Evolutionary conservation across 2,329 filamentous ascomycete species (phyloP).

Genomic region (Capronia epimyces): DNA sequence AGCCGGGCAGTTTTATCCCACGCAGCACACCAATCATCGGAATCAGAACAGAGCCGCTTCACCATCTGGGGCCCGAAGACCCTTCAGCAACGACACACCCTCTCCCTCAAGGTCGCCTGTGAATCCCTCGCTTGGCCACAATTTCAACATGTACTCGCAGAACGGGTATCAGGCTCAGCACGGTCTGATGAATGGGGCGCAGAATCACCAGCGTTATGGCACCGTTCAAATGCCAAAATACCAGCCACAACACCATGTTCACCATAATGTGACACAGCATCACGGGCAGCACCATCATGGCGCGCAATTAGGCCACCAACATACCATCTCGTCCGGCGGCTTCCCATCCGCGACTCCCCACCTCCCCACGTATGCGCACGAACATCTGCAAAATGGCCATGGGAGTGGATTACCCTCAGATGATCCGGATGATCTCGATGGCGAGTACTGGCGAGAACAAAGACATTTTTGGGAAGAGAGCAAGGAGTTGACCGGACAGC

Average conservation of each 20-base stretch:
- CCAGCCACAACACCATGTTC: conserved; percentile 43
- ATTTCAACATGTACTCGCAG: conserved; percentile 46
- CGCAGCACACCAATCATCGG: conserved; percentile 42
- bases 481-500: conserved; percentile 60
- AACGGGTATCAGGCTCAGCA: conserved; percentile 44
- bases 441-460: conserved; percentile 82
- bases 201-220: conserved; percentile 44
- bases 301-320: conserved; percentile 44
- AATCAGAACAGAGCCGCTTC: conserved; percentile 44
- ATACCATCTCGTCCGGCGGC: conserved; percentile 46
- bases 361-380: conserved; percentile 45
- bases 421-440: conserved; percentile 53
- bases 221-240: conserved; percentile 46
- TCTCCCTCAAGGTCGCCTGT: conserved; percentile 46
- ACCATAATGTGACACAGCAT: conserved; percentile 42
- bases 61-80: conserved; percentile 41
- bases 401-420: conserved; percentile 51
- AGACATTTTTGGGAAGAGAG: conserved; percentile 72
- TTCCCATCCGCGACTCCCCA: conserved; percentile 49
- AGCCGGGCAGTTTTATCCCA: conserved; percentile 47
- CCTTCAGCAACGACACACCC: conserved; percentile 43
- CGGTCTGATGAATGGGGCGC: conserved; percentile 48
- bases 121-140: conserved; percentile 40
- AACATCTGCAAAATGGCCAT: conserved; percentile 57
- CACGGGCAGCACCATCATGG: conserved; percentile 34